A percentile compares a stretch with the other conserved stretches of the same genome.
These are phyloP conservation scores for Podaxis sp. DNA, from an alignment of 768 basidiomycete species.

Conservation along the genomic window DNA sequence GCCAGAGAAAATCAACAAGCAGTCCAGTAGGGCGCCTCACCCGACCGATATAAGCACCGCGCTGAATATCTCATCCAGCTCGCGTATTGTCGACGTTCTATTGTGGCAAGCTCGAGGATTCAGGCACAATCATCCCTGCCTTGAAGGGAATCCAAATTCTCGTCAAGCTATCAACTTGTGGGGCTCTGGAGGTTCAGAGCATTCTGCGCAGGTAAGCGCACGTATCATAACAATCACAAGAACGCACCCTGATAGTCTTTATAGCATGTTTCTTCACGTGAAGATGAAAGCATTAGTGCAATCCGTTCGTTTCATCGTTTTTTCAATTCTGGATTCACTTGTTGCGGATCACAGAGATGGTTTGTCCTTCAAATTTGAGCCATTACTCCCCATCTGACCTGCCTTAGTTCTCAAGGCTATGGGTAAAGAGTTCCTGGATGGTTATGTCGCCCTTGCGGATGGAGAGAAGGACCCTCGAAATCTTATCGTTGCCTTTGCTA, in stretches of 20 bases:
- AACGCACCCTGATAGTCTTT: neutral
- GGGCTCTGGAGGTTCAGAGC: slow-evolving; percentile 24
- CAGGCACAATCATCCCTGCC: slow-evolving; percentile 78
- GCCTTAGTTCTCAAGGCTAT: slow-evolving; percentile 61
- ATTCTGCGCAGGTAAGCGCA: slow-evolving; percentile 4
- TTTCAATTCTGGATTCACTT: slow-evolving; percentile 74
- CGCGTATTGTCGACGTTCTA: slow-evolving; percentile 82
- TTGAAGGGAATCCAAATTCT: slow-evolving; percentile 72
- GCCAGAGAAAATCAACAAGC: slow-evolving; percentile 61
- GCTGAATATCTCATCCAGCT: slow-evolving; percentile 38
- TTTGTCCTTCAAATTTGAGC: slow-evolving; percentile 22
- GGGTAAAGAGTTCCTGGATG: slow-evolving; percentile 67
- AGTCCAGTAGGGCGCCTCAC: slow-evolving; percentile 60
- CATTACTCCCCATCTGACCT: neutral
- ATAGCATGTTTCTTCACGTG: slow-evolving; percentile 72
- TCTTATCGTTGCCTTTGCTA: slow-evolving; percentile 83
- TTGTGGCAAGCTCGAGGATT: slow-evolving; percentile 81
- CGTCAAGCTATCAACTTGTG: slow-evolving; percentile 54
- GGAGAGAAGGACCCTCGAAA: slow-evolving; percentile 98
- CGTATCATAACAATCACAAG: neutral
- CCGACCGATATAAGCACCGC: neutral
- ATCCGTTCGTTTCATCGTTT: slow-evolving; percentile 76
- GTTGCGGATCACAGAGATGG: slow-evolving; percentile 68
- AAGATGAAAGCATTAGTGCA: slow-evolving; percentile 82
- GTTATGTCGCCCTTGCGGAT: slow-evolving; percentile 79